Conservation (phyloP, 2,329 filamentous ascomycete genomes). For the Fusarium marasasianum region DNA sequence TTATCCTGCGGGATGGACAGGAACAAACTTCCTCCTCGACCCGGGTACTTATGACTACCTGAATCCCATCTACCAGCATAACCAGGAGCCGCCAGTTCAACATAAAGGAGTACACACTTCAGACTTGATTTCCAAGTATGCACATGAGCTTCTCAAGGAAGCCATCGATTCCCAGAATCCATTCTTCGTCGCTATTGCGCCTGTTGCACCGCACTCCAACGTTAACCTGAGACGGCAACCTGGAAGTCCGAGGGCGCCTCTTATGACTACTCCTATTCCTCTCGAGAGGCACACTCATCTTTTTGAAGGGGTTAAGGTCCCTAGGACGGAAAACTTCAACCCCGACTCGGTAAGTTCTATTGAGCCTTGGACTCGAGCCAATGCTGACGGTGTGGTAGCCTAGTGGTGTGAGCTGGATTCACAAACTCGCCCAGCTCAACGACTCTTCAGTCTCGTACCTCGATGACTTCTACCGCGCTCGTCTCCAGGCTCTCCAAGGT, state of each 20-base stretch:
- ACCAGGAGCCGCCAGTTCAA: constrained; percentile 48
- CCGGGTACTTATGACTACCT: constrained; percentile 55
- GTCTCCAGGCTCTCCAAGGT: constrained; percentile 61
- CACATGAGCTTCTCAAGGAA: constrained; percentile 68
- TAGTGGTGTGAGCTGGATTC: constrained; percentile 58
- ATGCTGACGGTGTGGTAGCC: constrained; percentile 20
- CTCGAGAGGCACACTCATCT: constrained; percentile 69
- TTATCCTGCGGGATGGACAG: constrained; percentile 66
- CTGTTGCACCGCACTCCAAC: constrained; percentile 73
- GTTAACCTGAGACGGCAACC: constrained; percentile 38
- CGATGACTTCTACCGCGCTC: constrained; percentile 61
- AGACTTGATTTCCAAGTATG: constrained; percentile 69
- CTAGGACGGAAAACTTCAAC: constrained; percentile 73
- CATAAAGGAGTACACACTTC: constrained; percentile 51
- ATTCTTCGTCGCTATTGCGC: constrained; percentile 74
- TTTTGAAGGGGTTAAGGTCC: constrained; percentile 68
- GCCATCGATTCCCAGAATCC: constrained; percentile 64
- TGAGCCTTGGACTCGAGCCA: background rate
- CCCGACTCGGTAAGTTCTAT: constrained; percentile 59
- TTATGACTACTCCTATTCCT: constrained; percentile 58
- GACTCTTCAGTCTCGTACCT: constrained; percentile 55
- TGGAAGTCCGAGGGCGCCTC: background rate
- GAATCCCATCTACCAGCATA: constrained; percentile 59
- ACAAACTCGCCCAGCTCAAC: constrained; percentile 52
- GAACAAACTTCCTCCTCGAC: constrained; percentile 49